Evolutionary conservation across 148 eudicot species (phyloP).

Genomic region (Simmondsia chinensis): DNA sequence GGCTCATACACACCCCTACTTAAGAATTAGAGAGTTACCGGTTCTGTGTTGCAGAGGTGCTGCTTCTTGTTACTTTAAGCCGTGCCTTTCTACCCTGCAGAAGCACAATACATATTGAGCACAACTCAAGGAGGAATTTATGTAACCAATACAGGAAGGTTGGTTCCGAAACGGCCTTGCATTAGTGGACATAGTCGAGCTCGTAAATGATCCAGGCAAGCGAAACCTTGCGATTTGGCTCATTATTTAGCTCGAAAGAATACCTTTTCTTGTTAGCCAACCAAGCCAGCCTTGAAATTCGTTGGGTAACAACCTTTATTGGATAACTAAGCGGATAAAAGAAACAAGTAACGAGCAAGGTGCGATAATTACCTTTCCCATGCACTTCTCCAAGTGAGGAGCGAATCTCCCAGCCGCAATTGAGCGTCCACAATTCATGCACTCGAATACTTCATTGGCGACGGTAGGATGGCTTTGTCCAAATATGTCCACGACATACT

Average conservation of each 20-base stretch:
- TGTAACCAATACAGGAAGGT: not conserved
- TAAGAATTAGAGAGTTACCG: too few relatives aligned
- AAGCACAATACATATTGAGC: not conserved
- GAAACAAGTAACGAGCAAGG: too few relatives aligned
- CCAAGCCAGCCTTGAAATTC: too few relatives aligned
- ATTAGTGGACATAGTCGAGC: too few relatives aligned
- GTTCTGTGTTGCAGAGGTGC: constrained; percentile 65
- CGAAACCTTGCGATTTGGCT: too few relatives aligned
- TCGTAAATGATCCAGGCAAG: too few relatives aligned
- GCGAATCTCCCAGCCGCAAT: constrained; percentile 92
- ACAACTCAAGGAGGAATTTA: not conserved
- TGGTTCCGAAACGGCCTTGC: too few relatives aligned
- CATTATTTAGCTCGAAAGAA: too few relatives aligned
- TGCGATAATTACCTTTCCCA: constrained; percentile 87
- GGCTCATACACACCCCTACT: too few relatives aligned
- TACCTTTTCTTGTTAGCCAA: too few relatives aligned
- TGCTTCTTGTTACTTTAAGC: constrained; percentile 80
- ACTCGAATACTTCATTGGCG: constrained; percentile 75
- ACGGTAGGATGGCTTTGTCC: constrained; percentile 95
- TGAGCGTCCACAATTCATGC: constrained; percentile 93
- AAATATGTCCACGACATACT: constrained; percentile 84
- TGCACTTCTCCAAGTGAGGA: constrained; percentile 97
- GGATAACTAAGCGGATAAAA: too few relatives aligned
- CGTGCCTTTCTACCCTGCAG: constrained; percentile 95
- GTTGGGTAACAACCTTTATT: too few relatives aligned